Conservation (phyloP, 805 yeast species). For the Lipomyces orientalis region DNA sequence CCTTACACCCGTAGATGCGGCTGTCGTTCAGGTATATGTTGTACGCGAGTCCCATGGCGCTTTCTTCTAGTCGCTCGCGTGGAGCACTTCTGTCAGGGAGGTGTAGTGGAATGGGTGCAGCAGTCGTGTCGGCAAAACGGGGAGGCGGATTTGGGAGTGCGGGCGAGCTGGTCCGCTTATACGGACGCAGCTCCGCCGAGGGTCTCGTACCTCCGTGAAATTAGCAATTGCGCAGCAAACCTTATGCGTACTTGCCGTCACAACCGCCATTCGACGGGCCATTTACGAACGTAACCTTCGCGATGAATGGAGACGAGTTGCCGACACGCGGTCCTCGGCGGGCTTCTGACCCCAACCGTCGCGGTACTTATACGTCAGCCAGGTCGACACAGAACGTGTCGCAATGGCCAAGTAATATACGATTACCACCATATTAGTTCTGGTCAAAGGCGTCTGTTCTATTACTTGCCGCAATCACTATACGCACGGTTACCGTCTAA, state of each 20-base stretch:
- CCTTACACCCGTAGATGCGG: conserved; percentile 49
- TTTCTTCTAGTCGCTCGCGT: conserved; percentile 1
- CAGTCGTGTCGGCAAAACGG: neutral
- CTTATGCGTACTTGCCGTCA: neutral
- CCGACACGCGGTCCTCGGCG: neutral
- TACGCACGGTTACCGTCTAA: neutral
- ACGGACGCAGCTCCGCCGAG: neutral
- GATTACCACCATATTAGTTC: too few relatives aligned
- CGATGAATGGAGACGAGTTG: neutral
- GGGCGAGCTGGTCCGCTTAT: conserved; percentile 8
- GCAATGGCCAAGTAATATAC: too few relatives aligned
- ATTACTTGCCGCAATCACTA: neutral
- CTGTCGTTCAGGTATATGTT: conserved; percentile 49
- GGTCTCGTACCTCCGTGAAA: neutral
- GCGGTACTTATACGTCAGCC: neutral
- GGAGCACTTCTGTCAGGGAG: neutral
- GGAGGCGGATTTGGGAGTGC: conserved; percentile 6
- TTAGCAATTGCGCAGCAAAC: neutral
- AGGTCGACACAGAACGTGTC: too few relatives aligned
- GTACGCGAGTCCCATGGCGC: conserved; percentile 55
- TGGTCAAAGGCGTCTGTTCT: neutral
- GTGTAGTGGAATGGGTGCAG: neutral
- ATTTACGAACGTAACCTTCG: neutral
- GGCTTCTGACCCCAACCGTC: neutral
- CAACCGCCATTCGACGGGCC: neutral